These are phyloP conservation scores for Cicer yamashitae DNA, from an alignment of 306 rosid genomes.

Conservation along the genomic window DNA sequence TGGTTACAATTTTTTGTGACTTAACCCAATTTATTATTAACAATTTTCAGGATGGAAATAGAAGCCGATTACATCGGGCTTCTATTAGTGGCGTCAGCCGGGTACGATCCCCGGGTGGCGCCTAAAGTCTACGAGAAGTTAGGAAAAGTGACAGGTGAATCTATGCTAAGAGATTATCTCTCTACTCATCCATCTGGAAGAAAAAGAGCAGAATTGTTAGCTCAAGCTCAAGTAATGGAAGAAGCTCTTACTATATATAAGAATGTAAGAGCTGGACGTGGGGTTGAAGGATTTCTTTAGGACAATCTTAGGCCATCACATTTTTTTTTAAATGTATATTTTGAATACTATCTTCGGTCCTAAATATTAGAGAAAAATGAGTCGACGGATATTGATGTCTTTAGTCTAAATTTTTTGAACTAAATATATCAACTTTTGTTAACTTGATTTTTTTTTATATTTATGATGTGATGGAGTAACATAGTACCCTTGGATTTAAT, in stretches of 20 bases:
- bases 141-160: background rate
- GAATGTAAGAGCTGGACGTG: conserved; percentile 55
- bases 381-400: too few relatives aligned
- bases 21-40: background rate
- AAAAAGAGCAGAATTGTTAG: conserved; percentile 72
- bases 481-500: too few relatives aligned
- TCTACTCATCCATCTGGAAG: conserved; percentile 63
- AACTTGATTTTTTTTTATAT: too few relatives aligned
- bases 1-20: background rate
- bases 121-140: conserved; percentile 31
- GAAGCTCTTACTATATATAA: conserved; percentile 65
- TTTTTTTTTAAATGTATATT: background rate
- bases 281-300: conserved; percentile 50
- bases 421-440: too few relatives aligned
- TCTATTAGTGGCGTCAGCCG: conserved; percentile 67
- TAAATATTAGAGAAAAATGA: too few relatives aligned
- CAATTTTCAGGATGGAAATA: conserved; percentile 27
- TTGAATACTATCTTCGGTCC: too few relatives aligned
- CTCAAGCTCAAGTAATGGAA: conserved; percentile 78
- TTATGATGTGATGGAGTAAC: too few relatives aligned
- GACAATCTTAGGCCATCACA: background rate
- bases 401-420: too few relatives aligned
- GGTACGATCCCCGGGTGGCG: conserved; percentile 45
- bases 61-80: conserved; percentile 30
- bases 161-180: background rate